Base-by-base conservation (phyloP, 148 eudicot species). In the Diospyros kaki region DNA sequence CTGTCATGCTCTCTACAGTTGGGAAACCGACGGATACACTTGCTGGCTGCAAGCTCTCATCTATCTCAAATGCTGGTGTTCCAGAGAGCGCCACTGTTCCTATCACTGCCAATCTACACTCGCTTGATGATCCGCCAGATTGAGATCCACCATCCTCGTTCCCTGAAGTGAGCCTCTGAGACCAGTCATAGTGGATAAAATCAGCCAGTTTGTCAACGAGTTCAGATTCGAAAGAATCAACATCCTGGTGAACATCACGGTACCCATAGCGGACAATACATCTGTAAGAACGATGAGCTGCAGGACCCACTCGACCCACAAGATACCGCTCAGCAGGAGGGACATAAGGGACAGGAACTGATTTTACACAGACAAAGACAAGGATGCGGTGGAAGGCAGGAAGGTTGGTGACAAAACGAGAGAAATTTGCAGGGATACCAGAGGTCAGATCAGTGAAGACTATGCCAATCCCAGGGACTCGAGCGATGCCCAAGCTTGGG, bases 201-300 rank as follows among this genome's bases (percentile, higher is more conserved):
- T 87, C 86, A 1, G 86, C 87, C 58, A 93, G 81, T 81, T 73
- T 84, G 42, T 81, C 72, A 15, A 86, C 85, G 15, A 93, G 97
- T 79, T 93, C 90, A 4, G 94, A 73, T 79, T 93, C 98, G 10
- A 93, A 93, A 12, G 97, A 91, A 77, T 91, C 88, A 2, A 91
- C 86, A 14, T 93, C 98, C 78, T 91, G 97, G 82, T 93, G 98
- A 61, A 89, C 91, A 28, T 93, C 98, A 42, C 98, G 94, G 83
- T 93, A 93, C 3, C 98, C 98, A 43, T 93, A 91, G 0, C 98
- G 94, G 12, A 93, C 86, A 13, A 93, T 91, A 83, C 97, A 91
- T 67, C 98, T 77, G 68, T 93, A 93, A 1, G 97, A 91, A 45
- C 93, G 92, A 59, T 89, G 97, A 66, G 80, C 63, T 3, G 84